phyloP scores from a whole-genome alignment of 1,139 yeast species.

The Schizosaccharomyces versatilis region DNA sequence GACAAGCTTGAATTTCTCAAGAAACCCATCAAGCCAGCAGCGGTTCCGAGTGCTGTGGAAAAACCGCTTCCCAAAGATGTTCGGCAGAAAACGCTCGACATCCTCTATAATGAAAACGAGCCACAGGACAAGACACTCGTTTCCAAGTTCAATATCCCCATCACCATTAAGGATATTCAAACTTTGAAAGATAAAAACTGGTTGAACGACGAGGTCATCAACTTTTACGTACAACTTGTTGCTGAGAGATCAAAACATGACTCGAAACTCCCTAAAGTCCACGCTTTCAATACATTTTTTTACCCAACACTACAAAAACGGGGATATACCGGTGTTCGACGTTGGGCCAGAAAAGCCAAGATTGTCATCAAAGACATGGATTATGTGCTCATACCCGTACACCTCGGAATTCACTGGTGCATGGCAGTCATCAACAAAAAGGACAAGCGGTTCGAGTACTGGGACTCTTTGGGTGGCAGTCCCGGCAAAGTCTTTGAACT shows the following conservation, averaged over 20 bases:
- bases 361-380: conserved; percentile 42
- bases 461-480: conserved; percentile 53
- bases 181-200: conserved; percentile 54
- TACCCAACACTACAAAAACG: conserved; percentile 39
- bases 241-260: conserved; percentile 22
- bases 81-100: not conserved
- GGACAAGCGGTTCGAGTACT: conserved; percentile 37
- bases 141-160: conserved; percentile 32
- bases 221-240: conserved; percentile 48
- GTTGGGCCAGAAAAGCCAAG: conserved; percentile 80
- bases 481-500: conserved; percentile 32
- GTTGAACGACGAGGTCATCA: conserved; percentile 83
- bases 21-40: not conserved
- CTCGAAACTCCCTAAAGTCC: conserved; percentile 23
- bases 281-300: conserved; percentile 48
- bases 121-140: conserved; percentile 15
- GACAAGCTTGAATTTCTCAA: not conserved
- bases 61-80: not conserved
- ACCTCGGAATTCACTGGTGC: conserved; percentile 82
- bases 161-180: conserved; percentile 41
- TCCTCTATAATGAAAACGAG: not conserved
- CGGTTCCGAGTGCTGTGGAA: not conserved
- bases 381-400: conserved; percentile 60
- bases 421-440: conserved; percentile 53
- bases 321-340: conserved; percentile 63